Evolutionary conservation across 257 asterid species (phyloP), one percentile per base, ranked within the genome.

Genomic region (Paraleonurus japonicus): DNA sequence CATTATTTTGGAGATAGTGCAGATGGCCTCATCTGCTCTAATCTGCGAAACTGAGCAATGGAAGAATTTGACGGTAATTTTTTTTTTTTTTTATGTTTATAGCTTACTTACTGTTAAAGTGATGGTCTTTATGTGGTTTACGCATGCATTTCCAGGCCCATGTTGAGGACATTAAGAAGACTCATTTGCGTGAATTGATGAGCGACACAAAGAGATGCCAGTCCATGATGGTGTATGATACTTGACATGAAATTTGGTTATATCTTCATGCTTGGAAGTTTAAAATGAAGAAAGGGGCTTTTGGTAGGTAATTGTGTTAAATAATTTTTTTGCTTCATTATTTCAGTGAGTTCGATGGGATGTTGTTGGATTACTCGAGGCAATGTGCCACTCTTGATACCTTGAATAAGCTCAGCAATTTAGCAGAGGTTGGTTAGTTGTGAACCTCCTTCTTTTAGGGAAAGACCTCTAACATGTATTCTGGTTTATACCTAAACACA

Each of bases 131-230:
- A 74, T 39, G 76, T 65, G 57, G 59, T 20, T 45, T 75, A 47
- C 45, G 67, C 67, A 35, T 85, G 74, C 59, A 45, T 77, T 69
- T 75, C 57, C 86, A 95, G 99, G 89, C 80, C 39, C 97, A 95
- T 85, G 95, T 87, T 70, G 90, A 82, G 53, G 92, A 88, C 65
- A 91, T 95, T 55, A 84, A 88, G 77, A 92, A 85, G 81, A 81
- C 88, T 72, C 97, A 95, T 85, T 78, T 95, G 75, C 96, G 99
- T 20, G 93, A 89, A 35, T 69, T 95, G 87, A 84, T 95, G 97
- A 83, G 48, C 16, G 96, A 92, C 63, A 17, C 75, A 3, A 82
- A 84, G 37, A 90, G 99, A 62, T 89, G 96, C 87, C 81, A 83
- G 72, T 92, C 98, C 26, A 89, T 95, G 97, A 87, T 80, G 84